Base-by-base conservation (phyloP, 2,329 filamentous ascomycete genomes). In the Botrytis pseudocinerea region DNA sequence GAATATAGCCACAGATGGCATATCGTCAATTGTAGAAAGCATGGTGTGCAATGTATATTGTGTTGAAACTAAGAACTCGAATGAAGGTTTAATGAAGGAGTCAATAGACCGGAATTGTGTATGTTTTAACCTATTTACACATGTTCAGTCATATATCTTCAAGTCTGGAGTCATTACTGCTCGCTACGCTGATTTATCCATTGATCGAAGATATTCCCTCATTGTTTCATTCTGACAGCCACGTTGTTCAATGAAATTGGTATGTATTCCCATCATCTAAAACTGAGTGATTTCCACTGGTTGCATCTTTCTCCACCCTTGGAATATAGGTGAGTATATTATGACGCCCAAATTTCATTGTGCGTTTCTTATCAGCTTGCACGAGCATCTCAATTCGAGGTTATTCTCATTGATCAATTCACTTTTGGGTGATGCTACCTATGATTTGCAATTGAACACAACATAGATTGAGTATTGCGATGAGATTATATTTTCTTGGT, bases 1-100 rank as follows among this genome's bases (percentile, higher is more conserved):
- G 38, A 70, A 70, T 35, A 70, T 46, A 10, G 69, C 69, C 9
- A 61, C 54, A 12, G 69, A 70, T 64, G 40, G 62, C 42, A 64
- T 64, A 5, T 64, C 42, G 12, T 64, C 42, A 22, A 25, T 42
- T 25, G n/a, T 64, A 3, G 62, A 64, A 20, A 32, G 62, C 62
- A 64, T 64, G n/a, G 16, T 46, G 62, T 32, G 22, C n/a, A 18
- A 46, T 28, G 20, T 25, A 6, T 64, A 48, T 48, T 2, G 42
- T 46, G 62, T 64, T 64, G 62, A 46, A 64, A 46, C 62, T 64
- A 20, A 1, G 9, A 32, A 32, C 8, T 64, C 4, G 12, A 35
- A 35, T 46, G 46, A 16, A 16, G 20, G 25, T 8, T 28, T 16
- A 28, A 18, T 35, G 10, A 46, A 46, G 28, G 5, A 10, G 10